Percentiles rank a stretch among this genome's conserved stretches.
phyloP scores from a whole-genome alignment of 176 grass and related monocot species.

The Aechmea fasciata region DNA sequence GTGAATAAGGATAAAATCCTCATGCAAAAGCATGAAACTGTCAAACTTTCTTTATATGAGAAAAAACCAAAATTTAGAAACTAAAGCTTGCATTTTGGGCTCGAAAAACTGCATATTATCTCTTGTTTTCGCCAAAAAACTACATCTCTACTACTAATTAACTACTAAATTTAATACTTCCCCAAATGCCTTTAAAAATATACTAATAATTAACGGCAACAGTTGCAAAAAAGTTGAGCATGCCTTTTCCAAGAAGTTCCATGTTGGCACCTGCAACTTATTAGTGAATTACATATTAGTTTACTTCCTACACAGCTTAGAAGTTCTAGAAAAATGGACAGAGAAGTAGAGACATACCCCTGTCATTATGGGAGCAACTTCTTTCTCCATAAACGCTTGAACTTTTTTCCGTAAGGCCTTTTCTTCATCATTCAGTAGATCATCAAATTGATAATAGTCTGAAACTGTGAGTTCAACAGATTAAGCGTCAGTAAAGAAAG shows the following conservation, averaged over 20 bases:
- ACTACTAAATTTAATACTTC: too few species aligned
- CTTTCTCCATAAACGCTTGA: slow-evolving; percentile 51
- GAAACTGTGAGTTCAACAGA: slow-evolving; percentile 33
- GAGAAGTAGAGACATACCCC: slow-evolving; percentile 22
- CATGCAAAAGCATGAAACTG: too few species aligned
- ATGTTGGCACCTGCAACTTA: background rate
- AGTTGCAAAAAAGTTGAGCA: too few species aligned
- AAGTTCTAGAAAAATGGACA: background rate
- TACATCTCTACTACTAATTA: too few species aligned
- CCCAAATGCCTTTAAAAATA: too few species aligned
- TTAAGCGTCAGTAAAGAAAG: background rate
- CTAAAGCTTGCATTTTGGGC: slow-evolving; percentile 43
- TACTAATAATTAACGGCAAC: background rate
- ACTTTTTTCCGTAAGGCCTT: slow-evolving; percentile 36
- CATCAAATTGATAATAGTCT: slow-evolving; percentile 67
- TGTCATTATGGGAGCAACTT: slow-evolving; percentile 62
- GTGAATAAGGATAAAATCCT: too few species aligned
- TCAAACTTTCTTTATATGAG: too few species aligned
- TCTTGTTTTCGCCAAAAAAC: too few species aligned
- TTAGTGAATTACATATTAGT: slow-evolving; percentile 5
- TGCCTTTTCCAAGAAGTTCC: background rate
- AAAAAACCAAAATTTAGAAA: too few species aligned
- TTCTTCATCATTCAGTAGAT: slow-evolving; percentile 56
- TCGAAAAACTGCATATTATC: slow-evolving; percentile 28
- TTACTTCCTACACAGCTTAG: background rate